A percentile compares a stretch with the other conserved stretches of the same genome.
phyloP scores from a whole-genome alignment of 2,329 filamentous ascomycete species.

The Fusarium denticulatum region DNA sequence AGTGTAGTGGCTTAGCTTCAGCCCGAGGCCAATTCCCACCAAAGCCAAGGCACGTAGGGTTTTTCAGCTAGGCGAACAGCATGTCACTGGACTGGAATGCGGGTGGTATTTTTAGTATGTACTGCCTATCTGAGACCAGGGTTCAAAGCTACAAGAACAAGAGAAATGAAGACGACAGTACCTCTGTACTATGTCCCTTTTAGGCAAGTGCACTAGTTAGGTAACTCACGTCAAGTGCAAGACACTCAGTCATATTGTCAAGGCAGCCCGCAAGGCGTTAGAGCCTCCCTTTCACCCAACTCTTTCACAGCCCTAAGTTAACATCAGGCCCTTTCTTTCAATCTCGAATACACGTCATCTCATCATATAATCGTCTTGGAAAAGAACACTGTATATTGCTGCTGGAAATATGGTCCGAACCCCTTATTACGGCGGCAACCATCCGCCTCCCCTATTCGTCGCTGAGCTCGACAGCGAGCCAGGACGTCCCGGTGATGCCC shows the following conservation, averaged over 20 bases:
- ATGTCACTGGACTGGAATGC: conserved; percentile 15
- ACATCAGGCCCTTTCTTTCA: neutral
- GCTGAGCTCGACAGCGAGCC: conserved; percentile 46
- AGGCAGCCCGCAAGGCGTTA: conserved; percentile 34
- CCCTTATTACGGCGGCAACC: conserved; percentile 23
- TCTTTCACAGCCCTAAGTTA: neutral
- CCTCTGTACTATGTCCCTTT: conserved; percentile 26
- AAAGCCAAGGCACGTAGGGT: conserved; percentile 4
- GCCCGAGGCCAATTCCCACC: neutral
- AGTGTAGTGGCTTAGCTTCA: conserved; percentile 5
- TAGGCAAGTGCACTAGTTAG: conserved; percentile 20
- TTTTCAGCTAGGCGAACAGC: neutral
- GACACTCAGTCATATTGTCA: conserved; percentile 22
- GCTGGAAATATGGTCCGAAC: conserved; percentile 26
- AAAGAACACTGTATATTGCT: neutral
- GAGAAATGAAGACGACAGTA: neutral
- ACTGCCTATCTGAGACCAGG: neutral
- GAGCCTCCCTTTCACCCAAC: neutral
- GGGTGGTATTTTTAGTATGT: conserved; percentile 18
- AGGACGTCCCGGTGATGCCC: conserved; percentile 19
- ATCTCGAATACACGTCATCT: neutral
- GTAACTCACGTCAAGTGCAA: neutral
- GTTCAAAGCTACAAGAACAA: neutral
- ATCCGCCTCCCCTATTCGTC: conserved; percentile 42
- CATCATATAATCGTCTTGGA: neutral